Conservation (phyloP, 108 stramenopile genomes). For the Poteriospumella lacustris region DNA sequence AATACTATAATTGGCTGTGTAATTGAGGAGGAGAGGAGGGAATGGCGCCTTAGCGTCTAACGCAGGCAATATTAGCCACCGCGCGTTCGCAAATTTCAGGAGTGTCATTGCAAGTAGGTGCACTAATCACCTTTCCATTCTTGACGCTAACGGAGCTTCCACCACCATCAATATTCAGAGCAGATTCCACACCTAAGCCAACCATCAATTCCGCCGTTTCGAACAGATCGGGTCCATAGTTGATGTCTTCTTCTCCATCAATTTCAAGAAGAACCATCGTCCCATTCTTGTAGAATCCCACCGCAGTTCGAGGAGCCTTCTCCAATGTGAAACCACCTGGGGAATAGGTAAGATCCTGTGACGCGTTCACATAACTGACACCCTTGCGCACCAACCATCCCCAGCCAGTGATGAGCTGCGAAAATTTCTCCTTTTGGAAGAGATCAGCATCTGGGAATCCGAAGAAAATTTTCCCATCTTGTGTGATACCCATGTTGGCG, state of each 20-base stretch:
- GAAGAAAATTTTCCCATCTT: background rate
- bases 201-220: constrained; percentile 18
- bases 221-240: constrained; percentile 23
- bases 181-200: constrained; percentile 6
- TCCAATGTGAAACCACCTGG: constrained; percentile 17
- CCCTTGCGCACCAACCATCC: constrained; percentile 30
- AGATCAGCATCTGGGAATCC: background rate
- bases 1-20: too few relatives aligned
- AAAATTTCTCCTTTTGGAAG: background rate
- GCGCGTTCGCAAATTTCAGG: constrained; percentile 19
- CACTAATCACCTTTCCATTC: constrained; percentile 24
- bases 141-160: constrained; percentile 19
- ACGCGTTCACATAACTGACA: constrained; percentile 3
- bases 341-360: constrained; percentile 9
- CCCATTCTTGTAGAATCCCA: constrained; percentile 18
- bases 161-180: constrained; percentile 28
- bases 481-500: constrained; percentile 15
- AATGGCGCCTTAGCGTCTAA: background rate
- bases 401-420: constrained; percentile 21
- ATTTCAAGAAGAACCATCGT: constrained; percentile 13
- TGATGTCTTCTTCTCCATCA: constrained; percentile 30
- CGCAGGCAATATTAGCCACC: constrained; percentile 16
- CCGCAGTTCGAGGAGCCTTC: constrained; percentile 28
- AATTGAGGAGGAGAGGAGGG: too few relatives aligned
- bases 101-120: constrained; percentile 26